Evolutionary conservation across 306 rosid species (phyloP), one percentile per base, ranked within the genome.

Genomic region (Leucaena leucocephala): DNA sequence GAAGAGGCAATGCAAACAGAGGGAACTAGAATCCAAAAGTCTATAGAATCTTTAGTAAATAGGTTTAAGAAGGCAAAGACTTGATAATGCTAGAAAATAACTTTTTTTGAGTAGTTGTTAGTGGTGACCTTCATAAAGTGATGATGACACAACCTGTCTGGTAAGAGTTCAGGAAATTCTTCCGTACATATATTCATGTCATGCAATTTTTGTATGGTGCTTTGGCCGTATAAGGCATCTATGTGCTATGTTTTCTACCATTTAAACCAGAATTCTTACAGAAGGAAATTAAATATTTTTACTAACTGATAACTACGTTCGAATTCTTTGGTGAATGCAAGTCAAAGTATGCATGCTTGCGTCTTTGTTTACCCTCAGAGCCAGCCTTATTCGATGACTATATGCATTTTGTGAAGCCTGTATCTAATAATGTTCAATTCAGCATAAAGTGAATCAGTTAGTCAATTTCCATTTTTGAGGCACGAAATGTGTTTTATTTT

Each of bases 11-110:
- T 79, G 62, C 87, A 70, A 71, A 75, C 84, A 69, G 91, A 90
- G 75, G 81, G 93, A 86, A 88, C 82, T 57, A 87, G 82, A 84
- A 79, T 90, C 78, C 90, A 86, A 39, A 81, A 83, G 34, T 87
- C 96, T 17, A 62, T 86, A 5, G 93, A 92, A 73, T 85, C 92
- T 65, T 79, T 90, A 21, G 46, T 87, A 81, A 63, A 75, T 59
- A 86, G 91, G 76, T 71, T 86, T 71, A 87, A 87, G 85, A 90
- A 87, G 85, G 58, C 82, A 81, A 85, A 82, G 72, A 78, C 75
- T 68, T 85, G 83, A 58, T 85, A 86, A 66, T 76, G 57, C 65
- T 82, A 77, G 82, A 81, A 33, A 69, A 55, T 49, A 57, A 58
- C 58, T 83, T 15, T 77, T 48, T 64, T 42, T 83, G 85, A 75